phyloP scores from a whole-genome alignment of 352 stramenopile species.

The Bremia lactucae region DNA sequence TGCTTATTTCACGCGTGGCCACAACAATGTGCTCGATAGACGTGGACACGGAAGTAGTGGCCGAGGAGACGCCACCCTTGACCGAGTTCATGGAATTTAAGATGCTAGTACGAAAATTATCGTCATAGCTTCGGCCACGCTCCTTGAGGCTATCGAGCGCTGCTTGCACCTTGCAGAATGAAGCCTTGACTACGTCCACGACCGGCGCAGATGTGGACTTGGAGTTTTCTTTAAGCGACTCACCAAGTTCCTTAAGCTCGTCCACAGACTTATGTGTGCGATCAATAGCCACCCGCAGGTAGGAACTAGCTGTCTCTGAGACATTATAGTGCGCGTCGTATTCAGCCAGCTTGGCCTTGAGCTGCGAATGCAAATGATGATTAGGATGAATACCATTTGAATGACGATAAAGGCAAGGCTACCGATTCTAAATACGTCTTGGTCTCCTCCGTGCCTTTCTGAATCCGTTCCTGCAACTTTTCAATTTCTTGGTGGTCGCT shows the following conservation, averaged over 20 bases:
- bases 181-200: conserved; percentile 40
- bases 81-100: conserved; percentile 32
- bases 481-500: conserved; percentile 30
- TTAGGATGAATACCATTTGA: neutral
- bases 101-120: conserved; percentile 41
- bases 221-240: conserved; percentile 41
- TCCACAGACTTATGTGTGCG: conserved; percentile 61
- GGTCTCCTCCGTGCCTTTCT: conserved; percentile 58
- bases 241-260: conserved; percentile 50
- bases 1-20: conserved; percentile 38
- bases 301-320: conserved; percentile 53
- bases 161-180: conserved; percentile 41
- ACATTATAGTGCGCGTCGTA: conserved; percentile 69
- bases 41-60: conserved; percentile 35
- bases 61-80: conserved; percentile 28
- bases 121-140: conserved; percentile 53
- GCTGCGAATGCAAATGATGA: conserved; percentile 5
- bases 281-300: conserved; percentile 55
- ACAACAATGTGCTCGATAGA: conserved; percentile 63
- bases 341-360: conserved; percentile 38
- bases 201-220: conserved; percentile 37
- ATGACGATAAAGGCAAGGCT: neutral
- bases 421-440: conserved; percentile 59
- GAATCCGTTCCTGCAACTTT: conserved; percentile 61
- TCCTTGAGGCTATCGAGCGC: conserved; percentile 48